Conservation (phyloP, 2,329 filamentous ascomycete species). For the Pseudopyricularia cyperi region DNA sequence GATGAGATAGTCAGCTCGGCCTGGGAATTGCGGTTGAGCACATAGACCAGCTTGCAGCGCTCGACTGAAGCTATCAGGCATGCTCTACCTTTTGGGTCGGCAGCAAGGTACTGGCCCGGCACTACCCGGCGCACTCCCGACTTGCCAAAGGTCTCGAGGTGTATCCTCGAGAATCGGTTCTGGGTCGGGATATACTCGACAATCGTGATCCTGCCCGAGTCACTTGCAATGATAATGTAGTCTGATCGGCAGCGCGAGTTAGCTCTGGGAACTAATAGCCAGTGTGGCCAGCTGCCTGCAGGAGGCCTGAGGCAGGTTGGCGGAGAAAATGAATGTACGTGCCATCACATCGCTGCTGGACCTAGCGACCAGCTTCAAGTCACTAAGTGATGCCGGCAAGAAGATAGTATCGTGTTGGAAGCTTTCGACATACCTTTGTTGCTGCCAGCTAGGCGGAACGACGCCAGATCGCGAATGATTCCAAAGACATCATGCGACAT, state of each 20-base stretch:
- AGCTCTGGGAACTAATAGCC: neutral
- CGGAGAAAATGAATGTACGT: neutral
- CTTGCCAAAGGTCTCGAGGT: constrained; percentile 96
- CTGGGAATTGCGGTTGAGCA: constrained; percentile 88
- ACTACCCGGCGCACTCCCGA: constrained; percentile 88
- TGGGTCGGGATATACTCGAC: constrained; percentile 80
- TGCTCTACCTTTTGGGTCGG: constrained; percentile 89
- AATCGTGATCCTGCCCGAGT: constrained; percentile 90
- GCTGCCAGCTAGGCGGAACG: constrained; percentile 85
- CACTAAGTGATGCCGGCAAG: constrained; percentile 45
- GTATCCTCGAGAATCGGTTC: constrained; percentile 78
- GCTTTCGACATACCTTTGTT: constrained; percentile 69
- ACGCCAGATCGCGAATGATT: constrained; percentile 78
- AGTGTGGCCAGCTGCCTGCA: neutral
- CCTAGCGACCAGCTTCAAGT: constrained; percentile 50
- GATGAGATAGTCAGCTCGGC: constrained; percentile 95
- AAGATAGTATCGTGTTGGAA: constrained; percentile 21
- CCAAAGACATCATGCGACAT: constrained; percentile 92
- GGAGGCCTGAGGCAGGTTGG: neutral
- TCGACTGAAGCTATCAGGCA: constrained; percentile 89
- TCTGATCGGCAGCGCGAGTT: constrained; percentile 38
- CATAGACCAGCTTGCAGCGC: constrained; percentile 99
- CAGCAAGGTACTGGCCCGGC: constrained; percentile 89
- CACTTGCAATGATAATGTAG: constrained; percentile 88
- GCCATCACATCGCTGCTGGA: constrained; percentile 1